These are phyloP conservation scores for Galerina sulciceps DNA, from an alignment of 768 basidiomycete genomes.

Conservation along the genomic window DNA sequence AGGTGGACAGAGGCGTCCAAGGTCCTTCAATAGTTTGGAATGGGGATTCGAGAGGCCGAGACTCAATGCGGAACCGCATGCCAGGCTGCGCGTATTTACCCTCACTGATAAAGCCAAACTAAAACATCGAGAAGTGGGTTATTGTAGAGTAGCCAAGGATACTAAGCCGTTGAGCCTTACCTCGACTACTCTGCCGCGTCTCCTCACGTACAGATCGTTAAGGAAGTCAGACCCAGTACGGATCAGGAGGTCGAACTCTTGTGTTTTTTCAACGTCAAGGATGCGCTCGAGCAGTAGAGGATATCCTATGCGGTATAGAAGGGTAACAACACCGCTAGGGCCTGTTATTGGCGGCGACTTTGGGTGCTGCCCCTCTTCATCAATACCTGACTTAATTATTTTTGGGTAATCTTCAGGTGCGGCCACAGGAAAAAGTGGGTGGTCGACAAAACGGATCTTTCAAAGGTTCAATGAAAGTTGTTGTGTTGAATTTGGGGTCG, in stretches of 20 bases:
- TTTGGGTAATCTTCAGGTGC: constrained; percentile 26
- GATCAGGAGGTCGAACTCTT: constrained; percentile 18
- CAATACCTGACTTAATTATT: constrained; percentile 29
- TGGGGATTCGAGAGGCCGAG: constrained; percentile 8
- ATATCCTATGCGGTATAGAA: constrained; percentile 23
- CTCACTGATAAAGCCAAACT: constrained; percentile 20
- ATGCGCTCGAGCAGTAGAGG: constrained; percentile 24
- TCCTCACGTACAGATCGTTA: constrained; percentile 11
- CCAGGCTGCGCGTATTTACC: constrained; percentile 19
- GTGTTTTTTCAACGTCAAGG: constrained; percentile 21
- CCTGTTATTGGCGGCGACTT: constrained; percentile 25
- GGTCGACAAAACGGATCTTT: constrained; percentile 26
- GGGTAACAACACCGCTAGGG: constrained; percentile 22
- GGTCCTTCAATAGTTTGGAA: constrained; percentile 10
- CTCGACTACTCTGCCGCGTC: constrained; percentile 10
- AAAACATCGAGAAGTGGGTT: background rate
- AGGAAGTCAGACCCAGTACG: background rate
- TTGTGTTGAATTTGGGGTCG: background rate
- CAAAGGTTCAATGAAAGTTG: background rate
- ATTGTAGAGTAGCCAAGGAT: background rate
- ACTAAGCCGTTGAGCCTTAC: constrained; percentile 1
- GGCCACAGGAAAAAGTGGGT: constrained; percentile 23
- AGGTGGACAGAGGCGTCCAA: constrained; percentile 25
- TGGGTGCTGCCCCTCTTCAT: constrained; percentile 28
- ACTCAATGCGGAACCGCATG: constrained; percentile 18